Evolutionary conservation across 2,329 filamentous ascomycete genomes (phyloP).

Genomic region (Botryotinia narcissicola): DNA sequence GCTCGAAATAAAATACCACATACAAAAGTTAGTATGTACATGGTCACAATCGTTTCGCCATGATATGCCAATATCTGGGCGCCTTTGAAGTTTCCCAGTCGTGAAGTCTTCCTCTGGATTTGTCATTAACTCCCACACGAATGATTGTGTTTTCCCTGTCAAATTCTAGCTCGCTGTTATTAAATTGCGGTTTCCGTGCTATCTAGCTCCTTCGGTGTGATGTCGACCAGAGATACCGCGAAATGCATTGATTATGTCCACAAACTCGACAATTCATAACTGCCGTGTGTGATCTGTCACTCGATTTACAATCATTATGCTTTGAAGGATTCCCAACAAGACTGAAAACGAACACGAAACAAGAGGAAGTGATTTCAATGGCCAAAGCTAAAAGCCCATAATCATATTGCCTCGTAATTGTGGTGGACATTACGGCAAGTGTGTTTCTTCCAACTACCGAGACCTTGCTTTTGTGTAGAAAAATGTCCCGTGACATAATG

Average conservation of each 20-base stretch:
- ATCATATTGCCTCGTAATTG: neutral
- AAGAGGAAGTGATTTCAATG: neutral
- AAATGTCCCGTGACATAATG: neutral
- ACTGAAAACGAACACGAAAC: neutral
- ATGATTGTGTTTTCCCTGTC: no score
- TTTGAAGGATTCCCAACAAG: neutral
- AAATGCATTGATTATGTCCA: neutral
- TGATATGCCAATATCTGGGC: neutral
- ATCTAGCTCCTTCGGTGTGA: neutral
- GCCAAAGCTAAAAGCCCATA: neutral
- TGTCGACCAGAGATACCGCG: neutral
- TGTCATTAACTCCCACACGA: no score
- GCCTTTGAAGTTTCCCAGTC: no score
- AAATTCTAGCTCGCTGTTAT: neutral
- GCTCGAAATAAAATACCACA: no score
- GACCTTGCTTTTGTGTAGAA: neutral
- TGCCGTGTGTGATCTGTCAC: neutral
- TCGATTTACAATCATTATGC: neutral
- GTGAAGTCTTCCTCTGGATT: neutral
- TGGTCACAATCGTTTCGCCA: no score
- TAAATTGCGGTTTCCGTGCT: neutral
- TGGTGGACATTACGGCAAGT: constrained; percentile 1
- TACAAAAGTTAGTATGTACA: neutral
- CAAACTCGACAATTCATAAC: neutral
- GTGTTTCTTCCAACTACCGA: constrained; percentile 2